phyloP scores from a whole-genome alignment of 371 early-diverging fungal genomes.

The Rhizomucor miehei region DNA sequence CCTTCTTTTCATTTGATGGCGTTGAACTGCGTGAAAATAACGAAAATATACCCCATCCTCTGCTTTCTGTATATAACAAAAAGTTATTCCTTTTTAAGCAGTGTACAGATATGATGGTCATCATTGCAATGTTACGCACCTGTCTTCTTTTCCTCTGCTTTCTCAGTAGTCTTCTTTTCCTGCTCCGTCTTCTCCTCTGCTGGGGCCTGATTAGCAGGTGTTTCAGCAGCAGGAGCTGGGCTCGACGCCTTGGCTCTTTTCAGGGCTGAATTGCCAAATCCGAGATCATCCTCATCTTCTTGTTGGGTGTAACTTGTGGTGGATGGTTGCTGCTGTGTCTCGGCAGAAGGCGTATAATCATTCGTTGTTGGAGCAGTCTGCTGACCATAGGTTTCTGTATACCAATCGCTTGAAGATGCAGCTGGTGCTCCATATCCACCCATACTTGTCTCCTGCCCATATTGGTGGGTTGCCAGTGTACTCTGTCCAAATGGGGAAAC shows the following conservation, averaged over 20 bases:
- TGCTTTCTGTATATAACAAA: slow-evolving; percentile 6
- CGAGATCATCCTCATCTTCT: slow-evolving; percentile 50
- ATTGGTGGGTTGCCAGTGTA: not conserved
- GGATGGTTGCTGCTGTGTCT: slow-evolving; percentile 1
- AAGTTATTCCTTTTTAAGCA: not conserved
- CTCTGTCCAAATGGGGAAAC: slow-evolving; percentile 28
- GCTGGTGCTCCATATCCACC: not conserved
- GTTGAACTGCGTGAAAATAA: slow-evolving; percentile 45
- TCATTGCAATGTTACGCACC: slow-evolving; percentile 9
- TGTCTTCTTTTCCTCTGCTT: slow-evolving; percentile 20
- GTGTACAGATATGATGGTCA: not conserved
- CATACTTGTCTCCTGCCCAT: not conserved
- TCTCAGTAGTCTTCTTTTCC: slow-evolving; percentile 13
- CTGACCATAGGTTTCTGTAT: not conserved
- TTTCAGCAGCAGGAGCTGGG: slow-evolving; percentile 7
- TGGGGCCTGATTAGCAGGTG: slow-evolving; percentile 3
- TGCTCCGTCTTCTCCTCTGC: slow-evolving; percentile 5
- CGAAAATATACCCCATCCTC: slow-evolving; percentile 53
- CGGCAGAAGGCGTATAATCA: slow-evolving; percentile 15
- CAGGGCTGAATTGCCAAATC: slow-evolving; percentile 49
- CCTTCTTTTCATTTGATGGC: slow-evolving; percentile 39
- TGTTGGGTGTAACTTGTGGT: not conserved
- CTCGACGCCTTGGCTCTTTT: slow-evolving; percentile 19
- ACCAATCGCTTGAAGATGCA: not conserved
- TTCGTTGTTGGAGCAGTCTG: slow-evolving; percentile 3